Base-by-base conservation (phyloP, 2,329 filamentous ascomycete genomes). In the Beauveria bassiana region DNA sequence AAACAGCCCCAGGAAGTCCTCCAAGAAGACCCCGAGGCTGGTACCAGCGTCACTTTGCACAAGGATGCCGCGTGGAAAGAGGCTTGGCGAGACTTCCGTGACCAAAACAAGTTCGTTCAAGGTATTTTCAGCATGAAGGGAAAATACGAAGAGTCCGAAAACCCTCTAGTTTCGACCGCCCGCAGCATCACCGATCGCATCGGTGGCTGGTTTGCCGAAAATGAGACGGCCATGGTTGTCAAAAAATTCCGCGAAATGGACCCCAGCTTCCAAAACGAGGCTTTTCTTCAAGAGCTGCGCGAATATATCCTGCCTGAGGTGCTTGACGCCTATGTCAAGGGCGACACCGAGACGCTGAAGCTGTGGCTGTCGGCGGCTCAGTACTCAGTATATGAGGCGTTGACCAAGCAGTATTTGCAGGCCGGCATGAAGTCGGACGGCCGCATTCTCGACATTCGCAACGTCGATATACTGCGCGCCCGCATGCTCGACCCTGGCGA, bases 41-140 rank as follows among this genome's bases (percentile, higher is more conserved):
- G 95, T 63, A 96, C 93, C 62, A 96, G 96, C 71, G 80, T 99
- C 54, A 98, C 93, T 0, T 74, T 99, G 0, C 95, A 99, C 81
- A 99, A 99, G 77, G 95, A 99, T 68, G 88, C 95, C 16, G 90
- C 90, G 24, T 98, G 93, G 91, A 97, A 96, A 77, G 93, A 98
- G 74, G 91, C 92, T n/a, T 99, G 95, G 95, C 86, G 88, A 69
- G 90, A 95, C 57, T 99, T 98, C 84, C 88, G 89, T 65, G 95
- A 99, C 73, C 86, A 86, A 66, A 96, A 88, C 76, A 91, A 89
- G 68, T 77, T 97, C 63, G 90, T 96, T 73, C 93, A 97, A 76
- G 87, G 89, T 62, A 78, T 97, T 64, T 97, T 96, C 77, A 86
- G 82, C 71, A 85, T 96, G 77, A 93, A 93, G 76, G 86, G 85